These are phyloP conservation scores for Sarocladiaceae sp. DNA, from an alignment of 2,329 filamentous ascomycete species.

Conservation along the genomic window DNA sequence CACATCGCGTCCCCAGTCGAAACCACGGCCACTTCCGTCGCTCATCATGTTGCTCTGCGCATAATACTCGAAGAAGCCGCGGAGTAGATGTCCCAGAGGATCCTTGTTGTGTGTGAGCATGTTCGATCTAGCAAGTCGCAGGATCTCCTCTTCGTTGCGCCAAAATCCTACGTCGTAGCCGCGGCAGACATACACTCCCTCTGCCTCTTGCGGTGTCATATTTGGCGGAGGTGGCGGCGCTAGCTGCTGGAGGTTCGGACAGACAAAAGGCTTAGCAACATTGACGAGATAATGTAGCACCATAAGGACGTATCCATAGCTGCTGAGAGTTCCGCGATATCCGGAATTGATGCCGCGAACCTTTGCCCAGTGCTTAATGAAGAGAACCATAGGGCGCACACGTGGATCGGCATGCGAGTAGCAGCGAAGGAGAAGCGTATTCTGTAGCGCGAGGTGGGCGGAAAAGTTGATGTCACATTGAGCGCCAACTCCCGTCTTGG, in stretches of 20 bases:
- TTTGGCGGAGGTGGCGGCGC: conserved; percentile 35
- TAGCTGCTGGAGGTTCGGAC: conserved; percentile 71
- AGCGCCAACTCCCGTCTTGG: conserved; percentile 69
- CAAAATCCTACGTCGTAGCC: conserved; percentile 72
- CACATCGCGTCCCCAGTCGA: conserved; percentile 76
- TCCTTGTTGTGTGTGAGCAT: conserved; percentile 63
- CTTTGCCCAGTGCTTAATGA: conserved; percentile 90
- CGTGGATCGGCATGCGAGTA: conserved; percentile 75
- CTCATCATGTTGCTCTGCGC: conserved; percentile 54
- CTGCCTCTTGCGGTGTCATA: conserved; percentile 16
- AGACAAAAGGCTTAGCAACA: conserved; percentile 70
- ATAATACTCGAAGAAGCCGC: conserved; percentile 86
- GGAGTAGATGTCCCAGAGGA: conserved; percentile 62
- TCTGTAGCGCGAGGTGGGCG: conserved; percentile 75
- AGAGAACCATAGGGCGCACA: conserved; percentile 71
- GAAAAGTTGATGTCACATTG: conserved; percentile 92
- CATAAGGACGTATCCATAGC: conserved; percentile 90
- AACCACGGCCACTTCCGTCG: conserved; percentile 47
- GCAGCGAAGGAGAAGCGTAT: conserved; percentile 74
- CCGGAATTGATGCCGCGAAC: conserved; percentile 77
- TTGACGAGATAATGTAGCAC: conserved; percentile 87
- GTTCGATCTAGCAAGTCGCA: conserved; percentile 48
- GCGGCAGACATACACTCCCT: conserved; percentile 37
- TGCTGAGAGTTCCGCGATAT: conserved; percentile 79
- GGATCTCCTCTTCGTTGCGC: conserved; percentile 66